A percentile compares a stretch with the other conserved stretches of the same genome.
phyloP scores from a whole-genome alignment of 2,329 filamentous ascomycete genomes.

The Trichoderma aggressivum region DNA sequence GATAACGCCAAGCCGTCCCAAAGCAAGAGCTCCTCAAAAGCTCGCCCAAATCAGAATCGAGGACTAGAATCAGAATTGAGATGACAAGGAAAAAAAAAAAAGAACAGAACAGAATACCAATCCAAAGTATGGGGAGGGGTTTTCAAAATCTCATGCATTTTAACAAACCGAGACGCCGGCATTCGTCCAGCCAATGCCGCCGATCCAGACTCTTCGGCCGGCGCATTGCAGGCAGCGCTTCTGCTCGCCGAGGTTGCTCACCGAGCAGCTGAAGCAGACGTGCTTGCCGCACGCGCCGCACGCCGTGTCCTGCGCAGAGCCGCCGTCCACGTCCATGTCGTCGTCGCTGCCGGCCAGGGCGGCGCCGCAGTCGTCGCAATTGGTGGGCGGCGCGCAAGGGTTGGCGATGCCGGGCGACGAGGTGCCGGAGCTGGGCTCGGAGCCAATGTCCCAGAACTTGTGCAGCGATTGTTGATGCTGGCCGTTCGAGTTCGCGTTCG shows the following conservation, averaged over 20 bases:
- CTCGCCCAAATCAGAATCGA: not conserved
- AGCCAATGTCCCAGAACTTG: slow-evolving; percentile 58
- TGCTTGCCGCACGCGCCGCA: slow-evolving; percentile 53
- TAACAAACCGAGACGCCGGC: slow-evolving; percentile 26
- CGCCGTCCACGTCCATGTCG: slow-evolving; percentile 40
- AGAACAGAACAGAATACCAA: not conserved
- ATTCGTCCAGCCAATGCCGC: slow-evolving; percentile 23
- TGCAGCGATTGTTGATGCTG: slow-evolving; percentile 48
- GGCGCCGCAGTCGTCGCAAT: slow-evolving; percentile 55
- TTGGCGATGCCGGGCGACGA: slow-evolving; percentile 25
- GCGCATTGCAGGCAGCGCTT: slow-evolving; percentile 53
- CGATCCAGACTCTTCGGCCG: slow-evolving; percentile 31
- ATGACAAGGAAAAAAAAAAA: not conserved
- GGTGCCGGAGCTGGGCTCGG: slow-evolving; percentile 30
- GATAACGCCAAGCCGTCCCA: slow-evolving; percentile 7
- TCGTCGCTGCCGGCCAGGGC: slow-evolving; percentile 29
- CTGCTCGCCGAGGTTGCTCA: slow-evolving; percentile 55
- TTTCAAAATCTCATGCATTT: not conserved
- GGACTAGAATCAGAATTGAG: not conserved
- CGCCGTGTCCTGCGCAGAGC: slow-evolving; percentile 27
- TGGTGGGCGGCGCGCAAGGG: slow-evolving; percentile 27
- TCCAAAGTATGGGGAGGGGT: not conserved
- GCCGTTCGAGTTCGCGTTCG: not conserved
- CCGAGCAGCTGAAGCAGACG: slow-evolving; percentile 58
- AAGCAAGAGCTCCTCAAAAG: not conserved